Base-by-base conservation (phyloP, 352 stramenopile genomes). In the Globisporangium takayamanum region DNA sequence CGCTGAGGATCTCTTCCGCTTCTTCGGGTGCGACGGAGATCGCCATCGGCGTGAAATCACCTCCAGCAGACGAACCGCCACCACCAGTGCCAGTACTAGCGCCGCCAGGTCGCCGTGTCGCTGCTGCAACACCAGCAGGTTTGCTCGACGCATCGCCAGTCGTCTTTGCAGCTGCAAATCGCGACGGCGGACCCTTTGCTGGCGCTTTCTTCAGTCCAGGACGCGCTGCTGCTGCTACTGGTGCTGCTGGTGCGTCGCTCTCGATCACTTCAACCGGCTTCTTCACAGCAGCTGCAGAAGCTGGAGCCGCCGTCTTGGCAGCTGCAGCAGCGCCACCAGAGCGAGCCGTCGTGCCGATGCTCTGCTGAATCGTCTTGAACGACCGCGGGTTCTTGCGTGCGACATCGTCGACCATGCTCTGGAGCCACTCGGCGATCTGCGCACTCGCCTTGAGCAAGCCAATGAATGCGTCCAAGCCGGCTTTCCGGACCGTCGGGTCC, bases 401-500 rank as follows among this genome's bases (percentile, higher is more conserved):
- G 25, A 94, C 70, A 0, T 88, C 79, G 18, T 88, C 77, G 60
- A 94, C 54, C 53, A 87, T 69, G 6, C 45, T 61, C 53, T 88
- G 78, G 11, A 90, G 62, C 72, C 84, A 89, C 26, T 67, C 64
- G 28, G 60, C 46, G 30, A 71, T 73, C 42, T 90, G 67, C 6
- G 80, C 64, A 7, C 68, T 80, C 30, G 68, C 66, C 55, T 88
- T 80, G 25, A 87, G 67, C 18, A 94, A 67, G 18, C 66, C 72
- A 5, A 86, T 63, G 16, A 92, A 78, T 4, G 75, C 70, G 11
- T 89, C 83, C 36, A 90, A 66, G 14, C 77, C 84, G 33, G 84
- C 78, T 58, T 94, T 92, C 10, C 81, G 79, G 5, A 94, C 80
- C 8, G 76, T 92, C 1, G 84, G 86, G 53, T 95, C 86, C 0